Percentiles rank a stretch among this genome's conserved stretches.
These are phyloP conservation scores for Nakazawaea ernobii DNA, from an alignment of 805 yeast species.

Conservation along the genomic window DNA sequence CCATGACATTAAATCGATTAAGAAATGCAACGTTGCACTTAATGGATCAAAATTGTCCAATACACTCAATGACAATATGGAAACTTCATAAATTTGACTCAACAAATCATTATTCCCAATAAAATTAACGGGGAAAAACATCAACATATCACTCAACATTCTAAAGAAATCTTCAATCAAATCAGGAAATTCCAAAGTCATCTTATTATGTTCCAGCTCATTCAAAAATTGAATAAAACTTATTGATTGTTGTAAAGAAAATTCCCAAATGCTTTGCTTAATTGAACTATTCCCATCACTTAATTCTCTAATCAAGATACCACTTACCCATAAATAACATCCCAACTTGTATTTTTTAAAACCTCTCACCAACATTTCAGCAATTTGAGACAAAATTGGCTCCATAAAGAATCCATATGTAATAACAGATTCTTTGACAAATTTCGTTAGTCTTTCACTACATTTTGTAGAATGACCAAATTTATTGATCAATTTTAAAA, in stretches of 20 bases:
- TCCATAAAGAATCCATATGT: conserved; percentile 50
- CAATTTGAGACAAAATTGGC: conserved; percentile 59
- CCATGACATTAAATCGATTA: conserved; percentile 82
- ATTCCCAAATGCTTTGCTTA: conserved; percentile 63
- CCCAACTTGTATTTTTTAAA: conserved; percentile 68
- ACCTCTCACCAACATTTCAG: conserved; percentile 61
- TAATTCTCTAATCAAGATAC: conserved; percentile 70
- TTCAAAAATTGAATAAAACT: conserved; percentile 45
- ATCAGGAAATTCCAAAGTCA: conserved; percentile 45
- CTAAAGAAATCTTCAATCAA: conserved; percentile 82
- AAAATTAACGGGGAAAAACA: conserved; percentile 61
- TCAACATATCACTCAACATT: conserved; percentile 69
- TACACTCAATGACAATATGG: conserved; percentile 43
- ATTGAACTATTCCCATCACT: conserved; percentile 50
- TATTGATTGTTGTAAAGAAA: conserved; percentile 60
- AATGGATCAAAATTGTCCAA: conserved; percentile 70
- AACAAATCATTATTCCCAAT: conserved; percentile 41
- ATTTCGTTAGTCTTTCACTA: conserved; percentile 70
- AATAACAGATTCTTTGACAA: conserved; percentile 60
- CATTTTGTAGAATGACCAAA: conserved; percentile 57
- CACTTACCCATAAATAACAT: conserved; percentile 87
- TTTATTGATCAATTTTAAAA: conserved; percentile 40
- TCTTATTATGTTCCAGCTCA: conserved; percentile 10
- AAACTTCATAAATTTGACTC: conserved; percentile 50
- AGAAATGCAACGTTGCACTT: conserved; percentile 61